Base-by-base conservation (phyloP, 257 asterid genomes). In the Jasminum sambac region DNA sequence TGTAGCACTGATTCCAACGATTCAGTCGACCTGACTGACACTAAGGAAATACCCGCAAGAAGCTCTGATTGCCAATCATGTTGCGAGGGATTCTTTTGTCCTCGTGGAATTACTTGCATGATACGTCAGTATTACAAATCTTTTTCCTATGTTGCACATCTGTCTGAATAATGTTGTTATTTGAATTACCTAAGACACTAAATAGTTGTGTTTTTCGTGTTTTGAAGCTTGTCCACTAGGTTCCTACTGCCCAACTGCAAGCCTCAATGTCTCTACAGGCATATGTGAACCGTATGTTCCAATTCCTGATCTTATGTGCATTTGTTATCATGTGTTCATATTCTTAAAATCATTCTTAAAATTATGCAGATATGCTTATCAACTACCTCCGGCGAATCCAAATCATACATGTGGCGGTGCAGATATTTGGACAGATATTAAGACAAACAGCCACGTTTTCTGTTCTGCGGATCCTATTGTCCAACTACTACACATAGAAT, bases 351-450 rank as follows among this genome's bases (percentile, higher is more conserved):
- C 62, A 72, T 70, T 63, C 55, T 36, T 67, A 63, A 78, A 66
- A 39, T 50, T 61, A 68, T 64, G 68, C 90, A 92, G 98, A 84
- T 92, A 92, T 55, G 52, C 74, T 69, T 92, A 92, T 84, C 95
- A 87, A 66, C 78, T 88, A 62, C 96, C 96, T 14, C 73, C 86
- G 8, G 83, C 85, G 58, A 73, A 70, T 63, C 75, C 73, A 2
- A 71, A 82, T 83, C 96, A 92, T 76, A 86, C 92, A 39, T 92
- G 98, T 76, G 98, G 98, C 58, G 98, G 98, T 72, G 98, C 98
- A 62, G 83, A 90, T 79, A 71, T 81, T 23, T 92, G 96, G 98
- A 79, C 96, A 39, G 96, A 90, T 78, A 88, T 88, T 58, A 69
- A 72, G 24, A 66, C 86, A 17, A 87, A 85, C 76, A 74, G 73